These are phyloP conservation scores for Pachyrhizus erosus DNA, from an alignment of 306 rosid species.

Conservation along the genomic window DNA sequence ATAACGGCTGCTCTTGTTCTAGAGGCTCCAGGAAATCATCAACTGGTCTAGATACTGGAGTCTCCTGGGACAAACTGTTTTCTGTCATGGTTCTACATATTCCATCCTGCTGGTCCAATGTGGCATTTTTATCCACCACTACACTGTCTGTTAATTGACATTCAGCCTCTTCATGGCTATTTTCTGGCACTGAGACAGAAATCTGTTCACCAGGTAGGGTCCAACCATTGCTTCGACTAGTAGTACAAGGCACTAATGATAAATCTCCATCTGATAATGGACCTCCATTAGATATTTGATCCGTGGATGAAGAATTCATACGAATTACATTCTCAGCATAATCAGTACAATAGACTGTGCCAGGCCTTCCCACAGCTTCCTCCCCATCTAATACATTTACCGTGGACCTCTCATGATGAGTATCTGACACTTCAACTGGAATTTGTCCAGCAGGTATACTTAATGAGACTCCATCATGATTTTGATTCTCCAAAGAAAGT, in stretches of 20 bases:
- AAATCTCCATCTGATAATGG: conserved; percentile 24
- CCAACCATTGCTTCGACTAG: conserved; percentile 26
- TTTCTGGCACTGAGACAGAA: conserved; percentile 35
- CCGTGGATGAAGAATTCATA: conserved; percentile 23
- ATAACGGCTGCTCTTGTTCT: conserved; percentile 40
- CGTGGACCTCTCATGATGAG: conserved; percentile 25
- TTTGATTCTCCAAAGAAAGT: conserved; percentile 37
- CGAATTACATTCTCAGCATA: conserved; percentile 11
- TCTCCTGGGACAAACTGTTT: conserved; percentile 45
- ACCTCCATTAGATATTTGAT: conserved; percentile 34
- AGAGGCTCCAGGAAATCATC: conserved; percentile 46
- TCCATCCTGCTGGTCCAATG: conserved; percentile 51
- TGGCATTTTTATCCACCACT: conserved; percentile 40
- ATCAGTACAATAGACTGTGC: conserved; percentile 28
- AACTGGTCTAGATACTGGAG: conserved; percentile 44
- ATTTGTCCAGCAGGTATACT: conserved; percentile 39
- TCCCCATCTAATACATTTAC: conserved; percentile 38
- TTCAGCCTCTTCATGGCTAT: conserved; percentile 45
- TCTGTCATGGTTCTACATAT: conserved; percentile 37
- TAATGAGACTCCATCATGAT: conserved; percentile 30
- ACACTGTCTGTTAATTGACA: conserved; percentile 30
- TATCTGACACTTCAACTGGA: conserved; percentile 39
- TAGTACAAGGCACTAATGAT: conserved; percentile 23
- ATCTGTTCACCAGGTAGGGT: conserved; percentile 25
- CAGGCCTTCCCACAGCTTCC: conserved; percentile 10